Conservation (phyloP, 2,329 filamentous ascomycete genomes). For the Colletotrichum cordylinicola region DNA sequence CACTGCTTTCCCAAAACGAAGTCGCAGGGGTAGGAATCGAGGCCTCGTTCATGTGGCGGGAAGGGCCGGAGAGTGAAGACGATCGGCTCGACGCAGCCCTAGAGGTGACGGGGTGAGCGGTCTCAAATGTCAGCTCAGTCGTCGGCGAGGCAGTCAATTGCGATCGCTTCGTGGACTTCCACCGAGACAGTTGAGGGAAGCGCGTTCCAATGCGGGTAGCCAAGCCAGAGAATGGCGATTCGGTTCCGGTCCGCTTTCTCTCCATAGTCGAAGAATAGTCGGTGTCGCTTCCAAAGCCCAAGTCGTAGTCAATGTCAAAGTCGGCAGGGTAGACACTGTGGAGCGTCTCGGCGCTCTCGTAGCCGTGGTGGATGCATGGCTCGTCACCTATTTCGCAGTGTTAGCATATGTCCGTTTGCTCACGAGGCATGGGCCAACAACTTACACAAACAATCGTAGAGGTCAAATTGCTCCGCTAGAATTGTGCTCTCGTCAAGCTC, state of each 20-base stretch:
- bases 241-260: conserved; percentile 63
- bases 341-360: conserved; percentile 46
- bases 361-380: conserved; percentile 64
- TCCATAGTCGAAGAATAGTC: conserved; percentile 54
- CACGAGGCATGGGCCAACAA: conserved; percentile 28
- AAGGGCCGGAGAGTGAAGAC: conserved; percentile 74
- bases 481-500: conserved; percentile 54
- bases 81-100: conserved; percentile 76
- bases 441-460: conserved; percentile 79
- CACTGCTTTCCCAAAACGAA: conserved; percentile 66
- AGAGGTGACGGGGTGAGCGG: conserved; percentile 65
- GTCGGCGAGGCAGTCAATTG: conserved; percentile 63
- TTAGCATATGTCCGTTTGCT: conserved; percentile 19
- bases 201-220: conserved; percentile 70
- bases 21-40: conserved; percentile 64
- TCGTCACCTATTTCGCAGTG: conserved; percentile 57
- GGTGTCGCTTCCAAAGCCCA: conserved; percentile 69
- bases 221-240: conserved; percentile 67
- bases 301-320: conserved; percentile 66
- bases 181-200: conserved; percentile 57
- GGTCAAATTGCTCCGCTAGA: conserved; percentile 46
- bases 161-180: conserved; percentile 52
- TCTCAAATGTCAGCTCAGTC: conserved; percentile 85
- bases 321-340: conserved; percentile 46
- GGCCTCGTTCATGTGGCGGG: conserved; percentile 55